These are phyloP conservation scores for Tolypocladium guangdongense DNA, from an alignment of 2,329 filamentous ascomycete species.

Conservation along the genomic window DNA sequence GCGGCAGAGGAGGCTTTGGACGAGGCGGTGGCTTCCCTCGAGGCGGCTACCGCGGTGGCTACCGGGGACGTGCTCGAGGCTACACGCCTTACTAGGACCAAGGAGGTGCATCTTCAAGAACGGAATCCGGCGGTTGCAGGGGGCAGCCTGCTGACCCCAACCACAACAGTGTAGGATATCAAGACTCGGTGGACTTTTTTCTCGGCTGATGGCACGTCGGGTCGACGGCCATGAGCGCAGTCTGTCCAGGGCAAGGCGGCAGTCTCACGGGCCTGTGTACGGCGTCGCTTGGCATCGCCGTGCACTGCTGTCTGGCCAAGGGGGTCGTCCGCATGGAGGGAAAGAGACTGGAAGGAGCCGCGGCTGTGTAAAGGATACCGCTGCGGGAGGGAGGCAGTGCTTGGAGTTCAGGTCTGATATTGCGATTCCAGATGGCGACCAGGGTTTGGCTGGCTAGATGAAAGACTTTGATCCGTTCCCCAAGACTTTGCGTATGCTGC, in stretches of 20 bases:
- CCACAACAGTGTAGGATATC: background rate
- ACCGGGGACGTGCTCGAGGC: constrained; percentile 54
- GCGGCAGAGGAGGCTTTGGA: constrained; percentile 32
- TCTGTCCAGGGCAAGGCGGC: background rate
- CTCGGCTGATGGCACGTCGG: background rate
- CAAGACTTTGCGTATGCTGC: background rate
- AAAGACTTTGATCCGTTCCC: background rate
- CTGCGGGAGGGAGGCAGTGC: background rate
- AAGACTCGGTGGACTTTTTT: background rate
- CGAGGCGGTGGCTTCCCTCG: constrained; percentile 44
- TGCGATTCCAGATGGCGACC: background rate
- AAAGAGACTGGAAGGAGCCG: background rate
- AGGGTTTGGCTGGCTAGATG: background rate
- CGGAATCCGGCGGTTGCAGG: constrained; percentile 8
- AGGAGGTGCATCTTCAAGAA: constrained; percentile 15
- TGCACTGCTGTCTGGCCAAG: background rate
- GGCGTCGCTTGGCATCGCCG: background rate
- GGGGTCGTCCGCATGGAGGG: background rate
- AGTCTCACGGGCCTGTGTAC: background rate
- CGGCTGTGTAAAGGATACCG: background rate
- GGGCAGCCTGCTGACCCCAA: constrained; percentile 5
- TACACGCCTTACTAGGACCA: constrained; percentile 52
- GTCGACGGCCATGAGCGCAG: background rate
- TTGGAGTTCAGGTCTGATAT: constrained; percentile 4
- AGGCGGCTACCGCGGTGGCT: constrained; percentile 56